Conservation (phyloP, 169 alveolate genomes). For the Blepharisma undulans region DNA sequence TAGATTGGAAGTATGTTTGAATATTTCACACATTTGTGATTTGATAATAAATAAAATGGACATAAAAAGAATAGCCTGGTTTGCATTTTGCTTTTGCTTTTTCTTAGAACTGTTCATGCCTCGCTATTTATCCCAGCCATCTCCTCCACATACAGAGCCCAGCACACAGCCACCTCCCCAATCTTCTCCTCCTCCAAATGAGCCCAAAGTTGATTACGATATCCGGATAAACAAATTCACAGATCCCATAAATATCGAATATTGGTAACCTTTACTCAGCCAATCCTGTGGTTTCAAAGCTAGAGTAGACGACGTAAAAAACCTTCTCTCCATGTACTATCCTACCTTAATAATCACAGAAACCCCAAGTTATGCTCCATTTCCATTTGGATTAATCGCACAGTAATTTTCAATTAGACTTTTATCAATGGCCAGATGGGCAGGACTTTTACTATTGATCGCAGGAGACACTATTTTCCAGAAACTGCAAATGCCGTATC, state of each 20-base stretch:
- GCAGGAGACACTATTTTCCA: constrained; percentile 41
- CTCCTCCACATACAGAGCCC: neutral
- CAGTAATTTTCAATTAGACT: neutral
- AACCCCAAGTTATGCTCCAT: neutral
- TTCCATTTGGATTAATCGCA: neutral
- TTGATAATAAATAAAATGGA: neutral
- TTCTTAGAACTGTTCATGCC: neutral
- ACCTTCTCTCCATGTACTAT: neutral
- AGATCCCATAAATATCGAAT: constrained; percentile 23
- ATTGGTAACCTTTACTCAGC: constrained; percentile 14
- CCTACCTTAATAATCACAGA: neutral
- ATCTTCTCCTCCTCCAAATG: neutral
- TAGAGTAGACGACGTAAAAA: neutral
- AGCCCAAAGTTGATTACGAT: neutral
- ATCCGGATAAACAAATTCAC: neutral
- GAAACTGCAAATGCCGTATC: constrained; percentile 39
- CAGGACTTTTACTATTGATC: neutral
- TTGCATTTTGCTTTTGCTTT: neutral
- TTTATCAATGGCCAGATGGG: neutral
- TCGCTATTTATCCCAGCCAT: neutral
- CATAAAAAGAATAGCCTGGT: neutral
- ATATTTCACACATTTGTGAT: neutral
- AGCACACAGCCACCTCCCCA: neutral
- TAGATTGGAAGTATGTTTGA: neutral
- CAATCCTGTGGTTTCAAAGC: constrained; percentile 6